Conservation (phyloP, 208 protist genomes). For the Balamuthia mandrillaris region DNA sequence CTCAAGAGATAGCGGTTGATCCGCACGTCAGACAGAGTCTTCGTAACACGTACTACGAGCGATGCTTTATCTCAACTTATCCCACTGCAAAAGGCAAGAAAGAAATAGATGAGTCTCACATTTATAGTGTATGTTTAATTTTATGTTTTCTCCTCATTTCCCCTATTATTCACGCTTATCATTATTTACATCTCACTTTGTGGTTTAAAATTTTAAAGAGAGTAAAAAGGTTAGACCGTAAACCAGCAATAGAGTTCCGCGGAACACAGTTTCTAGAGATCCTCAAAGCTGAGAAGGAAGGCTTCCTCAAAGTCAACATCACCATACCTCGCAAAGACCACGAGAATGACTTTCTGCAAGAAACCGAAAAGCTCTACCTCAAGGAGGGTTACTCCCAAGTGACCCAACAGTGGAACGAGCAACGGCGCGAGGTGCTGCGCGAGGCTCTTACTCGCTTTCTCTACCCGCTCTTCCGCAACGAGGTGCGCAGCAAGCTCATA, state of each 20-base stretch:
- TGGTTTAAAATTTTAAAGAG: not conserved
- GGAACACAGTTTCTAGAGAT: conserved; percentile 23
- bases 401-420: conserved; percentile 28
- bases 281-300: conserved; percentile 16
- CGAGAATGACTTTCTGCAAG: conserved; percentile 22
- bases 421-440: not conserved
- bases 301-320: not conserved
- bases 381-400: not conserved
- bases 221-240: not conserved
- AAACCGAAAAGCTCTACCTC: conserved; percentile 27
- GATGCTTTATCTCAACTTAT: not conserved
- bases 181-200: not conserved
- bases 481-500: conserved; percentile 1
- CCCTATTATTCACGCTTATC: not conserved
- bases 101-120: not conserved
- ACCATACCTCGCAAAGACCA: not conserved
- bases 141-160: not conserved
- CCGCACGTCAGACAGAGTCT: not conserved
- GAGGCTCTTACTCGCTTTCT: not conserved
- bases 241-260: not conserved
- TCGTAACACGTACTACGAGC: not conserved
- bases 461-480: conserved; percentile 7
- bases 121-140: not conserved
- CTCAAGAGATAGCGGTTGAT: not conserved
- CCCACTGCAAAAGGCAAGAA: not conserved